Conservation (phyloP, 1,139 yeast species). For the Yamadazyma trypodendri region DNA sequence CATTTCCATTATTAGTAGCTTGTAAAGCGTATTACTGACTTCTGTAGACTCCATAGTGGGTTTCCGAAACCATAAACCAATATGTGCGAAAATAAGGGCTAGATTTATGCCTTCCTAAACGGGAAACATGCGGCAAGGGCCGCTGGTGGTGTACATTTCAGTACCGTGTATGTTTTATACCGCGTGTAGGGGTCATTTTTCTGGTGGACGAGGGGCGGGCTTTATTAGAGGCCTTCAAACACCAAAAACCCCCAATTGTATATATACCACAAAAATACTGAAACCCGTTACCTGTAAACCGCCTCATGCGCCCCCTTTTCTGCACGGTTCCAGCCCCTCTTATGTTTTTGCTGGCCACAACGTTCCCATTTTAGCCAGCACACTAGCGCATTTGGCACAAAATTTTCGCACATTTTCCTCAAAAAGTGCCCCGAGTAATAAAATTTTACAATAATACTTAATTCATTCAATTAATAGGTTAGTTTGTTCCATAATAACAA, state of each 20-base stretch:
- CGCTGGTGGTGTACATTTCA: neutral
- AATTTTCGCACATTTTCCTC: slow-evolving; percentile 7
- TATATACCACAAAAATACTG: too few relatives aligned
- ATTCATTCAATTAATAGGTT: neutral
- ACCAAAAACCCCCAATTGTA: too few relatives aligned
- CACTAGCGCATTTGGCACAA: slow-evolving; percentile 7
- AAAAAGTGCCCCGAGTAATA: neutral
- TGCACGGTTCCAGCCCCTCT: neutral
- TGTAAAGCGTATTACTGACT: slow-evolving; percentile 52
- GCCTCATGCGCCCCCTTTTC: too few relatives aligned
- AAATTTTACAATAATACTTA: neutral
- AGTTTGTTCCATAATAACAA: neutral
- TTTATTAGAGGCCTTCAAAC: too few relatives aligned
- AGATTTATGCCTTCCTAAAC: neutral
- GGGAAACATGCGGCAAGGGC: neutral
- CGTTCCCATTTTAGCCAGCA: slow-evolving; percentile 10
- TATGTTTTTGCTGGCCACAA: neutral
- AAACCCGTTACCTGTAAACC: too few relatives aligned
- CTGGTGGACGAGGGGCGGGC: neutral
- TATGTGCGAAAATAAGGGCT: neutral
- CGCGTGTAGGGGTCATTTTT: slow-evolving; percentile 1
- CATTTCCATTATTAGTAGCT: slow-evolving; percentile 68
- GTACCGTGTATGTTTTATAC: neutral
- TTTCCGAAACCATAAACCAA: neutral
- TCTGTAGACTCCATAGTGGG: slow-evolving; percentile 8